These are phyloP conservation scores for Celoporthe dispersa DNA, from an alignment of 2,329 filamentous ascomycete genomes.

Conservation along the genomic window DNA sequence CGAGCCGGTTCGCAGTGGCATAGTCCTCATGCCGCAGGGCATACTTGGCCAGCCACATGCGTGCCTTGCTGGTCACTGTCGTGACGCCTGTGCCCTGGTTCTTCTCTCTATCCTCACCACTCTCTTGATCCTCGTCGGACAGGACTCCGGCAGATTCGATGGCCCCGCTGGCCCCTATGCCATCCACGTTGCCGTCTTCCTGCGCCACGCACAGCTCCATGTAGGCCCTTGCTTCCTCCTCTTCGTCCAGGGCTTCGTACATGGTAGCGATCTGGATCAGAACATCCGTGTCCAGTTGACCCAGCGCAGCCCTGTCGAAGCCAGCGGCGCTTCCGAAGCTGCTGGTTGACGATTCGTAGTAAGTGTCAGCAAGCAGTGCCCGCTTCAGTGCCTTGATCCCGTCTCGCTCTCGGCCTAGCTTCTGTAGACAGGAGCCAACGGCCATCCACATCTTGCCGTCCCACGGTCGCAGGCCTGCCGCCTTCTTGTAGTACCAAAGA, in stretches of 20 bases:
- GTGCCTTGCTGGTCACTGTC: constrained; percentile 85
- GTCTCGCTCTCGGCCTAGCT: constrained; percentile 84
- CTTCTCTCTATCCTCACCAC: constrained; percentile 43
- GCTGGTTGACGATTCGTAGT: constrained; percentile 69
- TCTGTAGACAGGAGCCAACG: constrained; percentile 87
- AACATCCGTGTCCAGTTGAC: constrained; percentile 84
- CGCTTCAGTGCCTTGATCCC: constrained; percentile 95
- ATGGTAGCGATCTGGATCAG: constrained; percentile 87
- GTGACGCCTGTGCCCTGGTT: constrained; percentile 79
- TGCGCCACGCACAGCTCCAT: constrained; percentile 97
- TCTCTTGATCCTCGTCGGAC: constrained; percentile 44
- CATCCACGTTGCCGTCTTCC: constrained; percentile 65
- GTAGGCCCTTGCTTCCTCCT: constrained; percentile 83
- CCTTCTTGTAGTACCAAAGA: constrained; percentile 96
- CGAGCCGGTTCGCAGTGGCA: constrained; percentile 75
- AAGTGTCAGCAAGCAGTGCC: constrained; percentile 84
- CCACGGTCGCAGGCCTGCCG: constrained; percentile 89
- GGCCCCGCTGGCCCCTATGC: constrained; percentile 53
- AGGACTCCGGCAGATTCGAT: constrained; percentile 50
- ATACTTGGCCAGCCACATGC: constrained; percentile 89
- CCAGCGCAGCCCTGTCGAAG: constrained; percentile 53
- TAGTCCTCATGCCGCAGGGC: constrained; percentile 79
- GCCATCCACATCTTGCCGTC: constrained; percentile 99
- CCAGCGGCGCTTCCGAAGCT: constrained; percentile 55
- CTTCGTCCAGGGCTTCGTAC: constrained; percentile 80